phyloP scores from a whole-genome alignment of 495 filamentous ascomycete species.

The Cenococcum geophilum region DNA sequence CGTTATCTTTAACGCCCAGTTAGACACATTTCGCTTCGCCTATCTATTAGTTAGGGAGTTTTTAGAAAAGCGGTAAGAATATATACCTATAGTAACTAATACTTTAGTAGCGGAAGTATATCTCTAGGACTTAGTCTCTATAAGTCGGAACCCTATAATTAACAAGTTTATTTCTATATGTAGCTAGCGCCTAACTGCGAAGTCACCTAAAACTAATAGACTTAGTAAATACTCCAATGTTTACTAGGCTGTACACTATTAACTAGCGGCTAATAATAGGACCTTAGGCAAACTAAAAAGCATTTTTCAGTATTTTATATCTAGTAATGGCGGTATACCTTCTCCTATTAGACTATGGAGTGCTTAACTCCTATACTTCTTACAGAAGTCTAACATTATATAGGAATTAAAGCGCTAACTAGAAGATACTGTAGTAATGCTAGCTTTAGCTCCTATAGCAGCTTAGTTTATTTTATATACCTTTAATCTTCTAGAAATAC shows the following conservation, averaged over 20 bases:
- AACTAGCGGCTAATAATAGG: too few relatives aligned
- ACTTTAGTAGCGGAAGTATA: conserved; percentile 2
- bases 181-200: not conserved
- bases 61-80: conserved; percentile 3
- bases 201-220: not conserved
- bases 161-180: not conserved
- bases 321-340: too few relatives aligned
- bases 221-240: not conserved
- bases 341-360: too few relatives aligned
- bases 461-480: too few relatives aligned
- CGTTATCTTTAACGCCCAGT: conserved; percentile 8
- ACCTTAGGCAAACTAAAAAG: too few relatives aligned
- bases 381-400: too few relatives aligned
- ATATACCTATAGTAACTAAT: not conserved
- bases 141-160: not conserved
- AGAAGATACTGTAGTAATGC: too few relatives aligned
- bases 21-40: conserved; percentile 9
- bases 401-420: too few relatives aligned
- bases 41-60: conserved; percentile 9
- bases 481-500: too few relatives aligned
- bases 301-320: too few relatives aligned
- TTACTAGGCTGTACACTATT: conserved; percentile 2
- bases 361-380: too few relatives aligned
- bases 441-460: too few relatives aligned
- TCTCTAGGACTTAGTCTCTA: not conserved